Base-by-base conservation (phyloP, 1,284 basidiomycete species). In the Heterobasidion irregulare region DNA sequence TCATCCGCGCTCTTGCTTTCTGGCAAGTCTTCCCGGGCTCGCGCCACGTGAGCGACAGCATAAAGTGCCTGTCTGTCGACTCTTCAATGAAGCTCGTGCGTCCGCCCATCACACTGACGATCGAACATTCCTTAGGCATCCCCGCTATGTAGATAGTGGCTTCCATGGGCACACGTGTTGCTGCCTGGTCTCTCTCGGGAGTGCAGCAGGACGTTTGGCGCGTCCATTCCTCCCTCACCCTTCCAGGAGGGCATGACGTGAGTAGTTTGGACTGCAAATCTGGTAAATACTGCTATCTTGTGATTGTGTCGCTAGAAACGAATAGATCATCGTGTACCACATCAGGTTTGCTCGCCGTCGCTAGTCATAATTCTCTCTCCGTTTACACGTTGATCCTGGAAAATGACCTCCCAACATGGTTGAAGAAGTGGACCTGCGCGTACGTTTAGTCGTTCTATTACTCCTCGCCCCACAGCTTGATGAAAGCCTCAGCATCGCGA, bases 351-450 rank as follows among this genome's bases (percentile, higher is more conserved):
- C 78, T 92, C 59, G 83, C 83, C 34, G 77, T 91, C 46, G 86
- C 83, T 19, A 83, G 76, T 44, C 63, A 71, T 26, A 70, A 66
- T 54, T 76, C 77, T 49, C 69, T 92, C 13, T 83, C 84, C 2
- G 78, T 90, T 0, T 87, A 88, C 63, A 87, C 83, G 2, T 70
- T 91, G 46, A 81, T 85, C 56, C 74, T 89, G 46, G 86, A 91
- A 62, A 86, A 90, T 63, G 86, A 90, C 65, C 76, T 92, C 19
- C 85, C 83, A 10, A 86, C 82, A 1, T 92, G 90, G 90, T 84
- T 82, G 5, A 72, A 73, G 63, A 89, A 89, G 68, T 91, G 89
- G 89, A 75, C 72, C 18, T 70, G 74, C 52, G 64, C 72, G 89
- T 89, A 72, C 58, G 79, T 69, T 34, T 47, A 35, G 49, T 38